These are phyloP conservation scores for Psilocybe cyanescens DNA, from an alignment of 768 basidiomycete genomes.

Conservation along the genomic window DNA sequence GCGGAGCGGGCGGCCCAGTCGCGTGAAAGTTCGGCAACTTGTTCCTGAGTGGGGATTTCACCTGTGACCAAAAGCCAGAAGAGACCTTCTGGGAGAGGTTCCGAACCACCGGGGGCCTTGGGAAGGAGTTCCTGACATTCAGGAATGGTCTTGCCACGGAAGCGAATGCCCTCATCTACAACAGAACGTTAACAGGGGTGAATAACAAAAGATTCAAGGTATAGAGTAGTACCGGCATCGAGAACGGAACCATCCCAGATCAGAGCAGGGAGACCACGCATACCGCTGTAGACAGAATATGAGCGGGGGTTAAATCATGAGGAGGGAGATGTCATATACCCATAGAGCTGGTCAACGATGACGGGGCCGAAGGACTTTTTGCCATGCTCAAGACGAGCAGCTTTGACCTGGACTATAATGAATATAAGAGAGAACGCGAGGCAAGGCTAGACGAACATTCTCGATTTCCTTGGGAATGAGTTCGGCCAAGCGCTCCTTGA, in stretches of 20 bases:
- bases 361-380: constrained; percentile 94
- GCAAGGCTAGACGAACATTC: constrained; percentile 46
- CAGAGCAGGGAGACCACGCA: constrained; percentile 89
- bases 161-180: constrained; percentile 94
- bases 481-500: constrained; percentile 93
- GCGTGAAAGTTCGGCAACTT: constrained; percentile 82
- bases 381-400: constrained; percentile 84
- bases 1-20: constrained; percentile 96
- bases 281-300: constrained; percentile 55
- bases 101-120: constrained; percentile 84
- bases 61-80: constrained; percentile 97
- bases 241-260: constrained; percentile 99
- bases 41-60: constrained; percentile 90
- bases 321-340: constrained; percentile 41
- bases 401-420: constrained; percentile 63
- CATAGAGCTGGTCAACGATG: constrained; percentile 88
- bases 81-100: constrained; percentile 91
- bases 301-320: constrained; percentile 1
- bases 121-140: constrained; percentile 88
- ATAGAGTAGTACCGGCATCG: constrained; percentile 69
- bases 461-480: constrained; percentile 90
- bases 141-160: constrained; percentile 95
- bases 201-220: not conserved
- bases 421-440: constrained; percentile 6
- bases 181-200: constrained; percentile 4